Percentiles rank a stretch among this genome's conserved stretches.
Conservation (phyloP, 208 protist species). For the Leishmania lainsoni region DNA sequence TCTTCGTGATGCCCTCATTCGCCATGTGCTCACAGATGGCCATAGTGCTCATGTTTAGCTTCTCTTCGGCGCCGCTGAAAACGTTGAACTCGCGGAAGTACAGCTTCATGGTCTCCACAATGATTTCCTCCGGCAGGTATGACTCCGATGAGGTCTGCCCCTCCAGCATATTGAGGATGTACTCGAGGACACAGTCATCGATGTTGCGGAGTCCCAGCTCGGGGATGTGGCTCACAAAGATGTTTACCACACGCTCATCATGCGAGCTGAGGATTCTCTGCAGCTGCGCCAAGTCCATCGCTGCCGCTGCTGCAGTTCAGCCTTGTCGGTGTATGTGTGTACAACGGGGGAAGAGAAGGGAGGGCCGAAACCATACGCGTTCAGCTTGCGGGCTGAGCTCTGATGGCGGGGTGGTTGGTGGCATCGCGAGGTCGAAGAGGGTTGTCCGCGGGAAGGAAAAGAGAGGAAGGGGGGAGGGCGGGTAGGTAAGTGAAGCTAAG, state of each 20-base stretch:
- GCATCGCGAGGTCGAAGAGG: neutral
- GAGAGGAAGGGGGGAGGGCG: neutral
- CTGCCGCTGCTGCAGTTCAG: neutral
- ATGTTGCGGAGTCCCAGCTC: conserved; percentile 73
- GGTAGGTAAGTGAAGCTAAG: neutral
- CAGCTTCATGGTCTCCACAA: conserved; percentile 70
- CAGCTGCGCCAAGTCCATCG: conserved; percentile 66
- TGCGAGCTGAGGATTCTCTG: conserved; percentile 60
- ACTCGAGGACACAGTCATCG: conserved; percentile 82
- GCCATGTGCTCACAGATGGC: conserved; percentile 68
- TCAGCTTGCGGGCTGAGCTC: neutral
- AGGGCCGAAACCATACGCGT: neutral
- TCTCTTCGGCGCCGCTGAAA: conserved; percentile 44
- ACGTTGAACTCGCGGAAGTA: conserved; percentile 85
- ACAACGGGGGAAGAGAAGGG: neutral
- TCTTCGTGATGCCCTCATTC: conserved; percentile 58
- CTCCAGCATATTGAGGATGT: conserved; percentile 87
- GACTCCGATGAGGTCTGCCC: conserved; percentile 80
- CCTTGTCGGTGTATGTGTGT: neutral
- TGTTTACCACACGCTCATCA: conserved; percentile 49
- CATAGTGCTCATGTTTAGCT: conserved; percentile 34
- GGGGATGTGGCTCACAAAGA: conserved; percentile 74
- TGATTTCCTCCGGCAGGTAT: conserved; percentile 78
- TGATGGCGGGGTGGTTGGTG: neutral
- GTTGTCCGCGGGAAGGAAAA: neutral